phyloP scores from a whole-genome alignment of 1,139 yeast genomes.

The Saccharomyces pastorianus region DNA sequence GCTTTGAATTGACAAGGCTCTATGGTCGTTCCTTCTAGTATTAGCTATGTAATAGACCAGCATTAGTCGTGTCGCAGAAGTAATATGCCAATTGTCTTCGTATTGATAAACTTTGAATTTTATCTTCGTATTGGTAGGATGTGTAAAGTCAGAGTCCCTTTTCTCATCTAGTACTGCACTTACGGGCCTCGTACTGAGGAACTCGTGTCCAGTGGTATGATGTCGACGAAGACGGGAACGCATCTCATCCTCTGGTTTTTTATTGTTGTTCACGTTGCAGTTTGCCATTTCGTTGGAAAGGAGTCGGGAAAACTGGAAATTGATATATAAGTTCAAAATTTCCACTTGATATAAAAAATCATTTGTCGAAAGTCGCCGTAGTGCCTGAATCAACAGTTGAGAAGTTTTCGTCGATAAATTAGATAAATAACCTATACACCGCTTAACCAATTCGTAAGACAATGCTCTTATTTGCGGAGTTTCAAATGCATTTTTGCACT shows the following conservation, averaged over 20 bases:
- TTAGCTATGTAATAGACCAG: slow-evolving; percentile 52
- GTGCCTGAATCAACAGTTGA: slow-evolving; percentile 51
- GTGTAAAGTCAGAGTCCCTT: not conserved
- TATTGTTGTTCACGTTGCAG: not conserved
- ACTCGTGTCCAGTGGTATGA: not conserved
- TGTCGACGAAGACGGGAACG: not conserved
- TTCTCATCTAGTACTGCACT: slow-evolving; percentile 15
- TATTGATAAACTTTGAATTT: slow-evolving; percentile 56
- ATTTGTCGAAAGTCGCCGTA: slow-evolving; percentile 38
- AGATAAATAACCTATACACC: slow-evolving; percentile 59
- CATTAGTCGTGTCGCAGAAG: slow-evolving; percentile 54
- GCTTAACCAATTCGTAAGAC: slow-evolving; percentile 56
- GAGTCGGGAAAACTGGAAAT: slow-evolving; percentile 46
- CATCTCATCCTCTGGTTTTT: not conserved
- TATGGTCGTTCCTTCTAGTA: slow-evolving; percentile 21
- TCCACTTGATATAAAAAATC: slow-evolving; percentile 46
- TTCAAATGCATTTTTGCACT: slow-evolving; percentile 28
- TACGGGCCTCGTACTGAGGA: slow-evolving; percentile 13
- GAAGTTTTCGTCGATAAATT: slow-evolving; percentile 35
- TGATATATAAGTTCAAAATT: slow-evolving; percentile 52
- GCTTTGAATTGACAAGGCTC: slow-evolving; percentile 38
- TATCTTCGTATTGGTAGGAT: slow-evolving; percentile 10
- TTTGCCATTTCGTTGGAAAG: slow-evolving; percentile 16
- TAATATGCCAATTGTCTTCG: slow-evolving; percentile 74
- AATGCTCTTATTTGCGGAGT: slow-evolving; percentile 46